Base-by-base conservation (phyloP, 179 eudicot species). In the Spinacia oleracea region DNA sequence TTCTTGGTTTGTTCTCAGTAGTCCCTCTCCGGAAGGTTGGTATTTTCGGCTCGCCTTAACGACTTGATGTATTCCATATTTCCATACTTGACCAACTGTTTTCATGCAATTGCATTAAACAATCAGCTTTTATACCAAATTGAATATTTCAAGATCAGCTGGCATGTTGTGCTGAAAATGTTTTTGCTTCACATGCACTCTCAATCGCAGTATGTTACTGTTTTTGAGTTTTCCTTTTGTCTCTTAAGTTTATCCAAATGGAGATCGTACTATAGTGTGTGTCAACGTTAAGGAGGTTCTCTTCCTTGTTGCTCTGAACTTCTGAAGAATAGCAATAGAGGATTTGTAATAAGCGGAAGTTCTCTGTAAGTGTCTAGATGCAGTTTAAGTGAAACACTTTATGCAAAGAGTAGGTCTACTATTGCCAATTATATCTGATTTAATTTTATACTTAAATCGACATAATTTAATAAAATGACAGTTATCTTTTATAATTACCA, bases 1-100 rank as follows among this genome's bases (percentile, higher is more conserved):
- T 91, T 73, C 84, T 90, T 53, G 98, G 98, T 21, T 89, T 93
- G 64, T 92, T 91, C 38, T 89, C 97, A 1, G 94, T 92, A 42
- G 91, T 93, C 59, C 98, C 98, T 34, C 93, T 93, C 29, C 90
- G 98, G 8, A 93, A 93, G 98, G 98, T 90, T 82, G 59, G 42
- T 48, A 14, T 77, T 14, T 40, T 70, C 63, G 74, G 48, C 18
- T 21, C 27, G 2, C 59, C 35, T 48, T 45, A 11, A 58, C 29
- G 16, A n/a, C n/a, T n/a, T n/a, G n/a, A n/a, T n/a, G n/a, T n/a
- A n/a, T n/a, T n/a, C n/a, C 27, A 25, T 77, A n/a, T n/a, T n/a
- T 21, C 25, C 6, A 14, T 71, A 60, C 53, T 38, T 29, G 16
- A 15, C 15, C 4, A 20, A 0, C 27, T 20, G 6, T 51, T 32